A percentile compares a stretch with the other conserved stretches of the same genome.
These are phyloP conservation scores for Candolleomyces efflorescens DNA, from an alignment of 768 basidiomycete genomes.

Conservation along the genomic window DNA sequence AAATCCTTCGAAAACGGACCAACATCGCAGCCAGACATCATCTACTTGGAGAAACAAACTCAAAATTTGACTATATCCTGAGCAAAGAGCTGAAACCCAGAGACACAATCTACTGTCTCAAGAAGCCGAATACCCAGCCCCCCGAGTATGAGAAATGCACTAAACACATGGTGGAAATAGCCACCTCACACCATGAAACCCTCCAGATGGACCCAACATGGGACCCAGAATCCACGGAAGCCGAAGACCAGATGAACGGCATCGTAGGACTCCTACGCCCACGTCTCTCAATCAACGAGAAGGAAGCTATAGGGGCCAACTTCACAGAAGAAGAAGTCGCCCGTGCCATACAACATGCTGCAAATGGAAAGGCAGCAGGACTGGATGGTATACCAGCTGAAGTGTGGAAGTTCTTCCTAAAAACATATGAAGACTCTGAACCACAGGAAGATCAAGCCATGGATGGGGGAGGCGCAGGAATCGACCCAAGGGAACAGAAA, in stretches of 20 bases:
- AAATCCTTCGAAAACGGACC: neutral
- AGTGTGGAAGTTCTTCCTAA: slow-evolving; percentile 19
- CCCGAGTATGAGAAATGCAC: too few species aligned
- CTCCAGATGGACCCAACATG: slow-evolving; percentile 18
- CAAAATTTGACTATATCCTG: slow-evolving; percentile 4
- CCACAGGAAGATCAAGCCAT: too few species aligned
- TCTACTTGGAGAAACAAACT: slow-evolving; percentile 8
- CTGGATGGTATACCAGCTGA: slow-evolving; percentile 21
- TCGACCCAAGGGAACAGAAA: too few species aligned
- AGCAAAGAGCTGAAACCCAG: slow-evolving; percentile 9
- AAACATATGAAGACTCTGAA: too few species aligned
- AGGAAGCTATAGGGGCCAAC: neutral
- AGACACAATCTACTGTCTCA: slow-evolving; percentile 8
- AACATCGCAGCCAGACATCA: neutral
- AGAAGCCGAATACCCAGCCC: neutral
- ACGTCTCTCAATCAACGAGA: neutral
- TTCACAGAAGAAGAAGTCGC: slow-evolving; percentile 11
- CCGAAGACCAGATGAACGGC: neutral
- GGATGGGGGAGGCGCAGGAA: too few species aligned
- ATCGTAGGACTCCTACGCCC: neutral
- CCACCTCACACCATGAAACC: slow-evolving; percentile 20
- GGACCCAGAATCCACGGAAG: slow-evolving; percentile 2
- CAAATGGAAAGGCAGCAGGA: slow-evolving; percentile 14
- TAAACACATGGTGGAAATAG: neutral
- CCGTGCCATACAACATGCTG: slow-evolving; percentile 2